Evolutionary conservation across 1,284 basidiomycete genomes (phyloP).

Genomic region (Sphaerobolus stellatus): DNA sequence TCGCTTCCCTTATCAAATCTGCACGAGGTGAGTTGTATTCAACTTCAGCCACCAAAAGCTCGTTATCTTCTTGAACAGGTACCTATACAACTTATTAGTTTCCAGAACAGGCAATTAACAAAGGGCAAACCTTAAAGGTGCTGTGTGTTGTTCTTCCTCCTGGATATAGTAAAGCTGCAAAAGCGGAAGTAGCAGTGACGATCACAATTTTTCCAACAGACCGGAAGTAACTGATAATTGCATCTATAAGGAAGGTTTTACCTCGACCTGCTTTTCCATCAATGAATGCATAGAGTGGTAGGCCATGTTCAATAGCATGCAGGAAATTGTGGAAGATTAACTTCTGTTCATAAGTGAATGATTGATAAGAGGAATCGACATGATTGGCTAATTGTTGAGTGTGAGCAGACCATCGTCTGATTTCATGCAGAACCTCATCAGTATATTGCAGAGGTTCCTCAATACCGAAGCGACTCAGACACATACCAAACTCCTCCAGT

Average conservation of each 20-base stretch:
- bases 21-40: no score
- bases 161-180: slow-evolving; percentile 39
- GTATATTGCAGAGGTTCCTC: slow-evolving; percentile 25
- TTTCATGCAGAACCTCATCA: slow-evolving; percentile 29
- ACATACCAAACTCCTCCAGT: slow-evolving; percentile 20
- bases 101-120: background rate
- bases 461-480: slow-evolving; percentile 24
- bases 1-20: no score
- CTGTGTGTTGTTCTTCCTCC: slow-evolving; percentile 40
- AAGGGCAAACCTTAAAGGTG: slow-evolving; percentile 29
- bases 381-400: slow-evolving; percentile 19
- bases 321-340: slow-evolving; percentile 28
- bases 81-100: slow-evolving; percentile 26
- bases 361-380: slow-evolving; percentile 19
- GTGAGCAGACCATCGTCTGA: slow-evolving; percentile 27
- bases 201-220: slow-evolving; percentile 30
- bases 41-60: no score
- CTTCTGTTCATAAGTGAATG: slow-evolving; percentile 31
- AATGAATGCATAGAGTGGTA: slow-evolving; percentile 30
- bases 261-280: slow-evolving; percentile 42
- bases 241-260: slow-evolving; percentile 39
- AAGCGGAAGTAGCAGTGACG: slow-evolving; percentile 37
- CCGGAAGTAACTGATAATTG: slow-evolving; percentile 34
- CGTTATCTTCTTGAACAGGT: slow-evolving; percentile 35
- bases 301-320: slow-evolving; percentile 21